Evolutionary conservation across 1,284 basidiomycete genomes (phyloP).

Genomic region (Flammula alnicola): DNA sequence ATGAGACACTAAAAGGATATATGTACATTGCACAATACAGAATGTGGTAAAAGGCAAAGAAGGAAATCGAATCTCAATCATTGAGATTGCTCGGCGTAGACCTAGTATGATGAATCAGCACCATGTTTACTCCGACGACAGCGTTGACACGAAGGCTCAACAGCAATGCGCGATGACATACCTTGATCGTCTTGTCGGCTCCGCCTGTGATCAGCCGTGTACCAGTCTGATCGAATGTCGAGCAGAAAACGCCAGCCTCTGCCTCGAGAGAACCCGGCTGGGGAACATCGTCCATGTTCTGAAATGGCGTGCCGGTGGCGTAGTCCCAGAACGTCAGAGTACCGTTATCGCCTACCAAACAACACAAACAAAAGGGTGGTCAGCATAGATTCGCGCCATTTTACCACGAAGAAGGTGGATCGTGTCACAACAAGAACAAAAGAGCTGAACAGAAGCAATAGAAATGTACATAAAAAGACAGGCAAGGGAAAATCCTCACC

Average conservation of each 20-base stretch:
- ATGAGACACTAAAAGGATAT: too few species aligned
- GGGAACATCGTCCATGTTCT: slow-evolving; percentile 91
- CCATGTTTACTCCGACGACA: too few species aligned
- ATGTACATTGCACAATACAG: too few species aligned
- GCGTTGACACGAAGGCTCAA: too few species aligned
- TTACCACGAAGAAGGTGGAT: neutral
- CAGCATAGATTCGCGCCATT: neutral
- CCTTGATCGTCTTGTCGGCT: slow-evolving; percentile 99
- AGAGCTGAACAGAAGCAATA: slow-evolving; percentile 2
- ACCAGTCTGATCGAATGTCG: slow-evolving; percentile 95
- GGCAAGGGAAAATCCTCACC: slow-evolving; percentile 52
- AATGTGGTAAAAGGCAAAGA: too few species aligned
- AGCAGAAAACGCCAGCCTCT: slow-evolving; percentile 94
- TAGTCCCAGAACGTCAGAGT: slow-evolving; percentile 94
- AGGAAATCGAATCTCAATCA: slow-evolving; percentile 26
- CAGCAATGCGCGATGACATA: slow-evolving; percentile 41
- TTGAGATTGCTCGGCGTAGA: slow-evolving; percentile 57
- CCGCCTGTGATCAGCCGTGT: slow-evolving; percentile 95
- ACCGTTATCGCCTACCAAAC: slow-evolving; percentile 80
- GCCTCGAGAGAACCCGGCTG: slow-evolving; percentile 98
- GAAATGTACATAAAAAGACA: slow-evolving; percentile 10
- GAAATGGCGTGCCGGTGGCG: slow-evolving; percentile 93
- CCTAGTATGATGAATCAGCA: too few species aligned
- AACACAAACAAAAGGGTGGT: slow-evolving; percentile 9
- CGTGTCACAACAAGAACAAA: neutral